These are phyloP conservation scores for Mallotus repandus DNA, from an alignment of 441 rosid species.

Conservation along the genomic window DNA sequence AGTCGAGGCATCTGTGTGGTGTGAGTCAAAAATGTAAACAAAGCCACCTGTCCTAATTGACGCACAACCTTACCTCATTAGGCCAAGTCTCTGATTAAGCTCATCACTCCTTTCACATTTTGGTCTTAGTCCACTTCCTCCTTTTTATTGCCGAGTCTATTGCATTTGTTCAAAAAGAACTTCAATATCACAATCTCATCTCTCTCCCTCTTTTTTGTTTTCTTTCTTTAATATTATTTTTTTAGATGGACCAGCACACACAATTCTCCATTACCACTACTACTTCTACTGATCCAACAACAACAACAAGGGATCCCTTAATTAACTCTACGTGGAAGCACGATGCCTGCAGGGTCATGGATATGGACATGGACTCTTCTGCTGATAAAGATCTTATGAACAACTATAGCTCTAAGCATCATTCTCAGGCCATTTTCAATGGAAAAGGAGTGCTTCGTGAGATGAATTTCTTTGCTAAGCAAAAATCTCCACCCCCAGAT, in stretches of 20 bases:
- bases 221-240: background rate
- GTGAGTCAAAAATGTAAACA: background rate
- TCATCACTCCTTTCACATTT: slow-evolving; percentile 23
- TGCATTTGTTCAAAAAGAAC: slow-evolving; percentile 13
- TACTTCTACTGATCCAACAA: background rate
- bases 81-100: background rate
- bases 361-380: background rate
- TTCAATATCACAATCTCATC: background rate
- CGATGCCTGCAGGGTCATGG: background rate
- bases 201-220: background rate
- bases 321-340: background rate
- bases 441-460: slow-evolving; percentile 31
- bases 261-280: slow-evolving; percentile 6
- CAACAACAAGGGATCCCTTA: background rate
- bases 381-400: background rate
- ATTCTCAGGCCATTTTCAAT: background rate
- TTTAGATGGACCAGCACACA: slow-evolving; percentile 10
- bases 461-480: slow-evolving; percentile 45
- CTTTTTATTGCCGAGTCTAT: slow-evolving; percentile 29
- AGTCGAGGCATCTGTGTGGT: background rate
- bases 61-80: slow-evolving; percentile 40
- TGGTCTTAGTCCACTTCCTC: slow-evolving; percentile 31
- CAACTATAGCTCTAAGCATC: background rate
- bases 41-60: slow-evolving; percentile 35
- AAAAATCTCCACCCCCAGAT: background rate